Conservation (phyloP, 345 rosid genomes). For the Syzygium oleosum region DNA sequence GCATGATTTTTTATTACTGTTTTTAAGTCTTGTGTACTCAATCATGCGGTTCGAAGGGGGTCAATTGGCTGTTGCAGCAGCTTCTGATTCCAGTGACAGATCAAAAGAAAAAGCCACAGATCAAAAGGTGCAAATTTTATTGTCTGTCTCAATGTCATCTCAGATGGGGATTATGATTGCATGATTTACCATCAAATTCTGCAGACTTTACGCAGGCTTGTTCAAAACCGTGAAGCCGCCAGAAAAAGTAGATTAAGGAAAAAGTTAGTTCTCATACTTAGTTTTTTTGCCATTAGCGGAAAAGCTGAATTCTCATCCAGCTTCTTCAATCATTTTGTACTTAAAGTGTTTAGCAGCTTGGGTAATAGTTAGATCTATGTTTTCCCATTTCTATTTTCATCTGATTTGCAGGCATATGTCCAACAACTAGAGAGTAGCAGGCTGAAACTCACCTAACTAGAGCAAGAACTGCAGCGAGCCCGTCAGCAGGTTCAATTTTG, state of each 20-base stretch:
- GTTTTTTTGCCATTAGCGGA: background rate
- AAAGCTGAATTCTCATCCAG: background rate
- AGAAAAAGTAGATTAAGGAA: slow-evolving; percentile 93
- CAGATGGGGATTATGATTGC: background rate
- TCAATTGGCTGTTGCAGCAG: slow-evolving; percentile 27
- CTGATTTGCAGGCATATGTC: slow-evolving; percentile 57
- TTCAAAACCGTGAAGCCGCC: slow-evolving; percentile 99
- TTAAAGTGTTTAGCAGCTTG: background rate
- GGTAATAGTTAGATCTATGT: background rate
- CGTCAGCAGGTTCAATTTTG: slow-evolving; percentile 61
- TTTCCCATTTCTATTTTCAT: background rate
- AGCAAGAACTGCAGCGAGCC: slow-evolving; percentile 79
- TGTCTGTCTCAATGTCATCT: background rate
- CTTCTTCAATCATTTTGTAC: background rate
- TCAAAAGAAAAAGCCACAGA: slow-evolving; percentile 77
- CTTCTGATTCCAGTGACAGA: slow-evolving; percentile 85
- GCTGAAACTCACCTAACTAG: slow-evolving; percentile 55
- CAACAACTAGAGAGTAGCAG: slow-evolving; percentile 87
- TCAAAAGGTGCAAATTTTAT: slow-evolving; percentile 54
- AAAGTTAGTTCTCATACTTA: slow-evolving; percentile 35
- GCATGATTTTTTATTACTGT: background rate
- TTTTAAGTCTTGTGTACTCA: background rate
- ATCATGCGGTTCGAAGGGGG: slow-evolving; percentile 62
- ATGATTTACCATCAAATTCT: background rate
- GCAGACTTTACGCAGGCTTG: slow-evolving; percentile 89